Evolutionary conservation across 2,329 filamentous ascomycete species (phyloP).

Genomic region (Diaporthe ilicicola): DNA sequence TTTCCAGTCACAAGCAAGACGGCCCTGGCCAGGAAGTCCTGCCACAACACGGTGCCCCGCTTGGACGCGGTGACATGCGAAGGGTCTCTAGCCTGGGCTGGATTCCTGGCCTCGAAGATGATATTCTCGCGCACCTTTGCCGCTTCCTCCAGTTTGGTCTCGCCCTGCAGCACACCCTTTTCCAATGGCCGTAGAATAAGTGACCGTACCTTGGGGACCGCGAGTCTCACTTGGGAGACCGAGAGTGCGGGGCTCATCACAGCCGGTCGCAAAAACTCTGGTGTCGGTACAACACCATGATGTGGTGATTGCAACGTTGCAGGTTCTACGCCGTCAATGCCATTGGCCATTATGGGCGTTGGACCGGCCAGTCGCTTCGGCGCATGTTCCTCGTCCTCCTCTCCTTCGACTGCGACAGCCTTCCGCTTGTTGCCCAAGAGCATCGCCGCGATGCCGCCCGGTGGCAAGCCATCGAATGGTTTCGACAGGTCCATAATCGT

Average conservation of each 20-base stretch:
- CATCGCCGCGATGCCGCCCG: slow-evolving; percentile 85
- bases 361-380: slow-evolving; percentile 68
- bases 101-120: slow-evolving; percentile 89
- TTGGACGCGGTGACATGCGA: slow-evolving; percentile 84
- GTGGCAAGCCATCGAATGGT: slow-evolving; percentile 91
- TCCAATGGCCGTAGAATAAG: slow-evolving; percentile 87
- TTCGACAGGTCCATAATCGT: slow-evolving; percentile 90
- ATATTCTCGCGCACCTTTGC: slow-evolving; percentile 72
- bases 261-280: slow-evolving; percentile 88
- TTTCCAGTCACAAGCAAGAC: slow-evolving; percentile 93
- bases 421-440: slow-evolving; percentile 95
- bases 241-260: slow-evolving; percentile 84
- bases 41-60: slow-evolving; percentile 84
- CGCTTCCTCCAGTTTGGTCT: slow-evolving; percentile 67
- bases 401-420: slow-evolving; percentile 74
- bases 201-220: slow-evolving; percentile 85
- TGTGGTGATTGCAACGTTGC: slow-evolving; percentile 69
- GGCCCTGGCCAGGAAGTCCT: slow-evolving; percentile 88
- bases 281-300: slow-evolving; percentile 72
- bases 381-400: slow-evolving; percentile 73
- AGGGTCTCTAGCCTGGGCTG: slow-evolving; percentile 77
- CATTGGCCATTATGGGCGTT: slow-evolving; percentile 78
- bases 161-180: slow-evolving; percentile 63
- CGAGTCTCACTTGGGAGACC: slow-evolving; percentile 84
- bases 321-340: slow-evolving; percentile 79